These are phyloP conservation scores for Blastobotrys americana DNA, from an alignment of 805 yeast genomes.

Conservation along the genomic window DNA sequence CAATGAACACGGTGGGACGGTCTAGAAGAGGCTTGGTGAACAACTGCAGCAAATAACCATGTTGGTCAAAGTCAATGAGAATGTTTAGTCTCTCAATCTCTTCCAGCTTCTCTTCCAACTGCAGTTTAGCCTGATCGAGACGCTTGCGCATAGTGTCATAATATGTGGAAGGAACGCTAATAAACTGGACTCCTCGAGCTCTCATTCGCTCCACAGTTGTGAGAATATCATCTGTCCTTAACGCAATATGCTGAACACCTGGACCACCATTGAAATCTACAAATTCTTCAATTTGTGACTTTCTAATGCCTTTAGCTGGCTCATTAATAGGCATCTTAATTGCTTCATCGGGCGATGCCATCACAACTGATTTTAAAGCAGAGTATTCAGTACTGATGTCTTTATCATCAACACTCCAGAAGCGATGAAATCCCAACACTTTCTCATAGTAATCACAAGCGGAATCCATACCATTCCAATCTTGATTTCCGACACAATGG, in stretches of 20 bases:
- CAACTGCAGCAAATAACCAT: conserved; percentile 71
- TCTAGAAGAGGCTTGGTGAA: conserved; percentile 72
- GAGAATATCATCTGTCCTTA: conserved; percentile 55
- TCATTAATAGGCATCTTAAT: conserved; percentile 82
- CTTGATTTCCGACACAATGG: conserved; percentile 75
- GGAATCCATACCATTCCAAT: conserved; percentile 56
- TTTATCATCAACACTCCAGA: conserved; percentile 79
- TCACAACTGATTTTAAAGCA: conserved; percentile 65
- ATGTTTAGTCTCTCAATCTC: conserved; percentile 43
- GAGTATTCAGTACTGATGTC: conserved; percentile 65
- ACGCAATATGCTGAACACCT: conserved; percentile 79
- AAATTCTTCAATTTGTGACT: conserved; percentile 78
- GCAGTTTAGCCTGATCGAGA: conserved; percentile 38
- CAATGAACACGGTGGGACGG: conserved; percentile 76
- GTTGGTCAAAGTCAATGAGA: conserved; percentile 68
- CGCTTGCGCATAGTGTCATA: conserved; percentile 45
- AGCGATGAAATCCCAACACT: conserved; percentile 66
- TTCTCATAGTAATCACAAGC: conserved; percentile 54
- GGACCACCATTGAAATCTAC: conserved; percentile 69
- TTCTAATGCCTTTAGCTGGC: conserved; percentile 61
- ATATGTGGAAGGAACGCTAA: conserved; percentile 50
- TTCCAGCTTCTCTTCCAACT: conserved; percentile 47
- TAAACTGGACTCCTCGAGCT: conserved; percentile 64
- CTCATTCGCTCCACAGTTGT: conserved; percentile 46
- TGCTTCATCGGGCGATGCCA: conserved; percentile 58